phyloP scores from a whole-genome alignment of 371 early-diverging fungal genomes.

The Globomyces sp. region DNA sequence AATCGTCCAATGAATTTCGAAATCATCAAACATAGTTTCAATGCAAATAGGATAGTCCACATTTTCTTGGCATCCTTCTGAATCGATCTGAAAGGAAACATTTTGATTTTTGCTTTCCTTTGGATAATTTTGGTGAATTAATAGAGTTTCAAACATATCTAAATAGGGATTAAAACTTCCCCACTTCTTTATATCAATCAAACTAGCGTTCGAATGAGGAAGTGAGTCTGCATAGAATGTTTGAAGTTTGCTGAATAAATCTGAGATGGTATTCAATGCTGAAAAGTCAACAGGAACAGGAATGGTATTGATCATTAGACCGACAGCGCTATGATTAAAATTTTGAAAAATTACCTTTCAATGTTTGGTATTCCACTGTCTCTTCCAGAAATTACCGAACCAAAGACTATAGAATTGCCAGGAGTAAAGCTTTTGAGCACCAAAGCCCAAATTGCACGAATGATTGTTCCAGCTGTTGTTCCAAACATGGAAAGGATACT shows the following conservation, averaged over 20 bases:
- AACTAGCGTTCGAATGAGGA: not conserved
- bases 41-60: not conserved
- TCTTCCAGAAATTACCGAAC: not conserved
- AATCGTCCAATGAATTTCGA: not conserved
- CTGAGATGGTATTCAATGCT: not conserved
- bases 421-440: not conserved
- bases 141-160: not conserved
- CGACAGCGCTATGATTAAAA: not conserved
- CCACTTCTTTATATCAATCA: not conserved
- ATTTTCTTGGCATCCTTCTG: not conserved
- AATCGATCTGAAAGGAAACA: too few species aligned
- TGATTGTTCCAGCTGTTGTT: not conserved
- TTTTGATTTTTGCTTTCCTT: not conserved
- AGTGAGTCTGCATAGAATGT: not conserved
- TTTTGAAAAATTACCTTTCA: not conserved
- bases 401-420: not conserved
- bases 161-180: not conserved
- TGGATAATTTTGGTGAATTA: not conserved
- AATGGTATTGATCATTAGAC: not conserved
- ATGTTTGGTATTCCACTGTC: not conserved
- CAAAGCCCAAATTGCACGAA: not conserved
- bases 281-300: not conserved
- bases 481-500: not conserved
- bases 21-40: not conserved
- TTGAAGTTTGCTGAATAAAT: not conserved